Conservation (phyloP, 2,329 filamentous ascomycete species). For the Talaromyces sp. region DNA sequence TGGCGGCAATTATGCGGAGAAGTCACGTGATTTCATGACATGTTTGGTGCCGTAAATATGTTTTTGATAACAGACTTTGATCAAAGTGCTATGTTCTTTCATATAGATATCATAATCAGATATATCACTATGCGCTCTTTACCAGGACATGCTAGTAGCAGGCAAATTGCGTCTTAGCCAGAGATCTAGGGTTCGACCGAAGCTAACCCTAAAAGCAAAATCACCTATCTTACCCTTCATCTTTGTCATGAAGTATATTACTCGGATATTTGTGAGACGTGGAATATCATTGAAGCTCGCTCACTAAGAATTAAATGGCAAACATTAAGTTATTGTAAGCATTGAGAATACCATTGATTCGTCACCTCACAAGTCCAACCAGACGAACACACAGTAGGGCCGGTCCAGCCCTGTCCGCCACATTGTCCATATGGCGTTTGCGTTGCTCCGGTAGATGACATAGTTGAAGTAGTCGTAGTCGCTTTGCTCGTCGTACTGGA, state of each 20-base stretch:
- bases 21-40: neutral
- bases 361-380: slow-evolving; percentile 5
- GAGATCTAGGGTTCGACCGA: neutral
- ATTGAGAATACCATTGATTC: slow-evolving; percentile 11
- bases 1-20: neutral
- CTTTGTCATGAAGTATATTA: neutral
- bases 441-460: slow-evolving; percentile 7
- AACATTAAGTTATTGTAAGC: neutral
- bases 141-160: neutral
- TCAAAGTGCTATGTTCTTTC: neutral
- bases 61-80: neutral
- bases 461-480: slow-evolving; percentile 6
- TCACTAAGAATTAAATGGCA: neutral
- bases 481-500: neutral
- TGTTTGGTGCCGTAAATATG: neutral
- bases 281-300: neutral
- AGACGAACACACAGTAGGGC: slow-evolving; percentile 4
- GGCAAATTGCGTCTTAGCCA: neutral
- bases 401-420: slow-evolving; percentile 7
- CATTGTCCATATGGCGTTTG: slow-evolving; percentile 10
- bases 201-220: neutral
- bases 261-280: neutral
- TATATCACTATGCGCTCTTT: too few species aligned
- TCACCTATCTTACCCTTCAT: neutral
- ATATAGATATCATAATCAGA: too few species aligned